Evolutionary conservation across 495 filamentous ascomycete genomes (phyloP), one percentile per base, ranked within the genome.

Genomic region (Trichoderma erinaceum): DNA sequence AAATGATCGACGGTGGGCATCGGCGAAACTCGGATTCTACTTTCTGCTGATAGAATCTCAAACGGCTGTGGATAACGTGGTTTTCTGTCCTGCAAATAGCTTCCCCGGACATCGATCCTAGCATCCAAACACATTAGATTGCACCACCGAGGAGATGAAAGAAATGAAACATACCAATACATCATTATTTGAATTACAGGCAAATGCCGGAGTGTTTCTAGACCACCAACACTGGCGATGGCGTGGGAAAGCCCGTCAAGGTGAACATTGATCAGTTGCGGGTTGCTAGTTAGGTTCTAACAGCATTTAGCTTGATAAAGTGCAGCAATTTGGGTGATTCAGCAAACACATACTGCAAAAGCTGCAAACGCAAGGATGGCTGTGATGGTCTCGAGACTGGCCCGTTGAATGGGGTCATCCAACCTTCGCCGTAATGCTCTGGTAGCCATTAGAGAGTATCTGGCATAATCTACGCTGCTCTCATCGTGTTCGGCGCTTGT

Each of bases 191-290:
- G n/a, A 32, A 61, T 61, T 2, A 61, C 56, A 29, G 56, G 56
- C 13, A 61, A 18, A 13, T 61, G 56, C 16, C 29, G 56, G 56
- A 61, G 56, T 12, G 12, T 11, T 18, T 12, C 25, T 15, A 61
- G 27, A 11, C 56, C 56, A 32, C 23, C 56, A 32, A 61, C 56
- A 32, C 56, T 25, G n/a, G 23, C 16, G 56, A 61, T 61, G 11
- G 56, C 56, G 27, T 61, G 56, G 13, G 56, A 61, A 15, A 61
- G 56, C 15, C 56, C 56, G 27, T 61, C 56, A 61, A 61, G 56
- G 56, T 61, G 56, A 3, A 61, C 56, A 25, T 61, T 61, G 25
- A 61, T 61, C 23, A 61, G 25, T 4, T 61, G 56, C 16, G 56
- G 25, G 56, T 61, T 61, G 25, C 23, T 29, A 12, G 23, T 61